phyloP scores from a whole-genome alignment of 2,329 filamentous ascomycete genomes.

The Calcarisporium arbuscula region DNA sequence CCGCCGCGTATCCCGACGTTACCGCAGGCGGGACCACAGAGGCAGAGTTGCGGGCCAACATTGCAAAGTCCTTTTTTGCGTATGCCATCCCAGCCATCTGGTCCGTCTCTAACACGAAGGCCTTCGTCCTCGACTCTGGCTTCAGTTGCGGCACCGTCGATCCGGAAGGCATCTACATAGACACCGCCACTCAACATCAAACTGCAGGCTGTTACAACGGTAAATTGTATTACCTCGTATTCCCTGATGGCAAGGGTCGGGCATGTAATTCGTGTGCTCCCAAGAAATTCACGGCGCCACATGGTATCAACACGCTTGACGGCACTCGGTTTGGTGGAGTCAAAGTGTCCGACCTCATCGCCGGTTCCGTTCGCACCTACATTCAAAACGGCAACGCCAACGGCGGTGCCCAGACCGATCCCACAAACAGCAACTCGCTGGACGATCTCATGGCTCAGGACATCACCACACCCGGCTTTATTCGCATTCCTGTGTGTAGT shows the following conservation, averaged over 20 bases:
- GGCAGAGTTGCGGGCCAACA: conserved; percentile 3
- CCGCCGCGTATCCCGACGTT: too few species aligned
- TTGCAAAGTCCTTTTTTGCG: conserved; percentile 20
- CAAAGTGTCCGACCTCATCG: conserved; percentile 19
- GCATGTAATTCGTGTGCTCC: conserved; percentile 10
- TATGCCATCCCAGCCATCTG: conserved; percentile 25
- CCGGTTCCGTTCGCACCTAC: conserved; percentile 12
- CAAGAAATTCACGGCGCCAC: conserved; percentile 19
- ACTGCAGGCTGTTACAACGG: conserved; percentile 20
- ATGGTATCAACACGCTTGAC: conserved; percentile 19
- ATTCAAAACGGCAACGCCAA: conserved; percentile 25
- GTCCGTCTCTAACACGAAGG: conserved; percentile 16
- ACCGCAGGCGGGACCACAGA: too few species aligned
- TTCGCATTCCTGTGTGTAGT: conserved; percentile 32
- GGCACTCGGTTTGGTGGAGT: conserved; percentile 17
- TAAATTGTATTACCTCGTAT: conserved; percentile 24
- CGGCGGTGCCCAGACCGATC: conserved; percentile 17
- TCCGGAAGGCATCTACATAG: conserved; percentile 16
- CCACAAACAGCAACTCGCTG: conserved; percentile 14
- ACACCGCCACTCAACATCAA: conserved; percentile 12
- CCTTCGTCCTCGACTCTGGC: conserved; percentile 28
- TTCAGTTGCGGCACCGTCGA: conserved; percentile 15
- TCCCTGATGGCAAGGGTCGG: conserved; percentile 16
- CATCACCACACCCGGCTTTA: conserved; percentile 27
- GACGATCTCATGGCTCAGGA: conserved; percentile 18